Percentiles rank a stretch among this genome's conserved stretches.
Evolutionary conservation across 23 red algal genomes (phyloP).

Genomic region (Gracilariopsis chorda): DNA sequence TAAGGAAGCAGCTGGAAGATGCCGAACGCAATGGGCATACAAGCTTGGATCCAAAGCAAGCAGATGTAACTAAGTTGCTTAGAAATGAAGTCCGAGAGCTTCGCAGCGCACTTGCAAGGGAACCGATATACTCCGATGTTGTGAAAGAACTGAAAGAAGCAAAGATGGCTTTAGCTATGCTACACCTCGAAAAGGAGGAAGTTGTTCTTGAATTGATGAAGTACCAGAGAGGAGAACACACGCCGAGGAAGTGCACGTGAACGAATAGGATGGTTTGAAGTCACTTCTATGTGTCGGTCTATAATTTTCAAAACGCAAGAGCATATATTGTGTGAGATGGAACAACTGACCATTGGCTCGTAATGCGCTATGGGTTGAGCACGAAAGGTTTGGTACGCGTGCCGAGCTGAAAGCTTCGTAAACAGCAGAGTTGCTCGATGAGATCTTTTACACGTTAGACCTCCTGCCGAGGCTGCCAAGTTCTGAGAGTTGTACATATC

Average conservation of each 20-base stretch:
- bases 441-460: too few relatives aligned
- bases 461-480: too few relatives aligned
- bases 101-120: slow-evolving; percentile 44
- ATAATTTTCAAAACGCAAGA: too few relatives aligned
- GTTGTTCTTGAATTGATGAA: slow-evolving; percentile 61
- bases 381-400: too few relatives aligned
- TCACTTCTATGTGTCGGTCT: too few relatives aligned
- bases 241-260: background rate
- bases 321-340: too few relatives aligned
- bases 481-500: too few relatives aligned
- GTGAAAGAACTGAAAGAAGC: slow-evolving; percentile 79
- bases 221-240: slow-evolving; percentile 60
- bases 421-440: too few relatives aligned
- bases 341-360: too few relatives aligned
- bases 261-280: too few relatives aligned
- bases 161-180: slow-evolving; percentile 73
- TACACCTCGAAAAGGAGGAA: slow-evolving; percentile 72
- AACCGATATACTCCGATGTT: slow-evolving; percentile 63
- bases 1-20: slow-evolving; percentile 76
- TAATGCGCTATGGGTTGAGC: too few relatives aligned
- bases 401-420: too few relatives aligned
- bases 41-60: slow-evolving; percentile 9
- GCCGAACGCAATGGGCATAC: background rate
- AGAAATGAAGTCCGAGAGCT: slow-evolving; percentile 63
- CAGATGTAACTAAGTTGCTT: slow-evolving; percentile 46